A percentile compares a stretch with the other conserved stretches of the same genome.
These are phyloP conservation scores for Miamiensis avidus DNA, from an alignment of 169 alveolate genomes.

Conservation along the genomic window DNA sequence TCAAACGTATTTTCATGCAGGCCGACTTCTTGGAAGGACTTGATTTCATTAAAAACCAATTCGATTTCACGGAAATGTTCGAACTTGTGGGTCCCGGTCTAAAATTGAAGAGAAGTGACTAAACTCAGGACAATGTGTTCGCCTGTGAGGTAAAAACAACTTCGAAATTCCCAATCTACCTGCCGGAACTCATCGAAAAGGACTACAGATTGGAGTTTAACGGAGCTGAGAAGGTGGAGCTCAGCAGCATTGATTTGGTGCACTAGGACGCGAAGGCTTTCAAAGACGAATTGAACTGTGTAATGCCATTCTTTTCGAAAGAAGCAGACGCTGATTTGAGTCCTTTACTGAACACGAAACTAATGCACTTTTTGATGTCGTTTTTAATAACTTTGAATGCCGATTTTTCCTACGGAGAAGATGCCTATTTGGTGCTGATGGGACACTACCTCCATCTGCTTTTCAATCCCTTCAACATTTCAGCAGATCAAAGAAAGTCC, in stretches of 20 bases:
- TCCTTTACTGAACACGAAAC: background rate
- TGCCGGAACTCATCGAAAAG: constrained; percentile 15
- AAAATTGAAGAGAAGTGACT: background rate
- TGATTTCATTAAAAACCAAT: constrained; percentile 27
- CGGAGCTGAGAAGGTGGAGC: background rate
- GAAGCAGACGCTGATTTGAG: constrained; percentile 1
- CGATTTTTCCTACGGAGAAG: constrained; percentile 10
- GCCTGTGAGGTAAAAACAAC: constrained; percentile 16
- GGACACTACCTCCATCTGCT: background rate
- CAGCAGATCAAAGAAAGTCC: background rate
- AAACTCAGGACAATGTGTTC: background rate
- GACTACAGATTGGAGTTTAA: constrained; percentile 1
- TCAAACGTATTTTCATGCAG: background rate
- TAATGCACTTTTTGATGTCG: background rate
- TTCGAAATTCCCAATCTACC: constrained; percentile 9
- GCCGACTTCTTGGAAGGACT: constrained; percentile 19
- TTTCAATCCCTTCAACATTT: background rate
- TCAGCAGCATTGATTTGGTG: background rate
- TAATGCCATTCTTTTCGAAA: constrained; percentile 4
- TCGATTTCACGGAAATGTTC: constrained; percentile 42
- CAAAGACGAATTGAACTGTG: constrained; percentile 8
- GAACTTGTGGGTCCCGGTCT: constrained; percentile 27
- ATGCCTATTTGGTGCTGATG: background rate
- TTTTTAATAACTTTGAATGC: constrained; percentile 8
- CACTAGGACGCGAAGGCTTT: background rate